phyloP scores from a whole-genome alignment of 2,329 filamentous ascomycete species.

The Neonectria hederae region DNA sequence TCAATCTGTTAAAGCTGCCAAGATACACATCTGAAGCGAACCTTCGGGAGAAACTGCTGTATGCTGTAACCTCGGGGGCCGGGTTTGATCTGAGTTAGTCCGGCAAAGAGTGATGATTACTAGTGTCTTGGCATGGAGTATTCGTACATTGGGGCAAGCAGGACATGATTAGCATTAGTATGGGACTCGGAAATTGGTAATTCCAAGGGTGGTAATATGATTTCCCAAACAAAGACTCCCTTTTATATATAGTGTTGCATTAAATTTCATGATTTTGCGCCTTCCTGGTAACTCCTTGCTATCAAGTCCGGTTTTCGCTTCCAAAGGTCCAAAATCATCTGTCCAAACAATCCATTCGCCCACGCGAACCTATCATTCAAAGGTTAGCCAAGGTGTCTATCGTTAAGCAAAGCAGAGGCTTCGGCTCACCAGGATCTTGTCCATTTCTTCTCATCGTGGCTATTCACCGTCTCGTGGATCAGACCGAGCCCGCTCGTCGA shows the following conservation, averaged over 20 bases:
- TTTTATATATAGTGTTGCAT: constrained; percentile 11
- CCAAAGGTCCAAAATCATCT: constrained; percentile 80
- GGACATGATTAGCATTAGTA: constrained; percentile 32
- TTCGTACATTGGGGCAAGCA: constrained; percentile 4
- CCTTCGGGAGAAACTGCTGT: constrained; percentile 83
- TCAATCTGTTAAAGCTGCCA: constrained; percentile 93
- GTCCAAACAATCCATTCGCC: constrained; percentile 89
- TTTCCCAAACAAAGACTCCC: constrained; percentile 5
- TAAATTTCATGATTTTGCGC: constrained; percentile 11
- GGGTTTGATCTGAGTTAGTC: constrained; percentile 85
- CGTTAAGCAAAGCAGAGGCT: neutral
- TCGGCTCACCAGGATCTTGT: constrained; percentile 48
- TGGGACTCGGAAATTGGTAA: constrained; percentile 11
- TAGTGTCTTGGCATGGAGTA: constrained; percentile 2
- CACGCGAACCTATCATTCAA: constrained; percentile 76
- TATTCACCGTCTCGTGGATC: constrained; percentile 72
- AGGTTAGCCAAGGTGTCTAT: neutral
- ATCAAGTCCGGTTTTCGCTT: constrained; percentile 76
- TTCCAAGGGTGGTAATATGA: neutral
- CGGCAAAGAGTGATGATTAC: neutral
- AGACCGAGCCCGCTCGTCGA: constrained; percentile 78
- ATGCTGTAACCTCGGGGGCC: constrained; percentile 88
- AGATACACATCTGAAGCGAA: constrained; percentile 74
- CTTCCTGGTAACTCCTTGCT: constrained; percentile 57
- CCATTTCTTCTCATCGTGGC: constrained; percentile 45